A percentile compares a stretch with the other conserved stretches of the same genome.
Evolutionary conservation across 2,329 filamentous ascomycete genomes (phyloP).

Genomic region (Aplosporella prunicola): DNA sequence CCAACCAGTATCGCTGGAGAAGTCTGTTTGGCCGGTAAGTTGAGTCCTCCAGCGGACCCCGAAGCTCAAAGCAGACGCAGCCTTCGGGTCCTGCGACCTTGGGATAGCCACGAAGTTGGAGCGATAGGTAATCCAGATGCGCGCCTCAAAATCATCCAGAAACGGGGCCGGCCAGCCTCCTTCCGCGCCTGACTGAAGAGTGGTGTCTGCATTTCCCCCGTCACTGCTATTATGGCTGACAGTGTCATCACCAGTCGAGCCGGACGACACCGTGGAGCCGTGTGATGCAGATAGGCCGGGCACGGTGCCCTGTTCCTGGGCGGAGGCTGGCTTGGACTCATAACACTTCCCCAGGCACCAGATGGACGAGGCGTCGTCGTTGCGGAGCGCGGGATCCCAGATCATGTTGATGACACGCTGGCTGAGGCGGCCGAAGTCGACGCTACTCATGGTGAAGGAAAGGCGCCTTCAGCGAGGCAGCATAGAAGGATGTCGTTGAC

Average conservation of each 20-base stretch:
- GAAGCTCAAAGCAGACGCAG: slow-evolving; percentile 64
- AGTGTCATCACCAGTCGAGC: slow-evolving; percentile 30
- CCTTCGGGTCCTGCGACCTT: slow-evolving; percentile 65
- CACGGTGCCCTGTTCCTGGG: slow-evolving; percentile 5
- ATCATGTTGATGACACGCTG: slow-evolving; percentile 83
- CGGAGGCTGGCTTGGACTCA: slow-evolving; percentile 26
- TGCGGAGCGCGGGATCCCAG: slow-evolving; percentile 82
- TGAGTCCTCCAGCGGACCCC: slow-evolving; percentile 75
- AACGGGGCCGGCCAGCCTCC: slow-evolving; percentile 76
- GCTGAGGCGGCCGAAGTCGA: slow-evolving; percentile 63
- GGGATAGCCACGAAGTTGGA: slow-evolving; percentile 77
- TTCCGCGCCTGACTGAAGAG: slow-evolving; percentile 23
- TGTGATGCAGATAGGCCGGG: slow-evolving; percentile 12
- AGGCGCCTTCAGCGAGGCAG: slow-evolving; percentile 1
- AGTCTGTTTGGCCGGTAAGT: slow-evolving; percentile 64
- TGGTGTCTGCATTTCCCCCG: slow-evolving; percentile 53
- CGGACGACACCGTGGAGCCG: slow-evolving; percentile 14
- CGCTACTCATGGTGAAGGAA: slow-evolving; percentile 46
- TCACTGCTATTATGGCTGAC: slow-evolving; percentile 60
- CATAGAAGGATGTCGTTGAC: too few species aligned
- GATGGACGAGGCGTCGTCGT: slow-evolving; percentile 62
- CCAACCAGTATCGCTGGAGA: slow-evolving; percentile 92
- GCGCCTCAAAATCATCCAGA: slow-evolving; percentile 84
- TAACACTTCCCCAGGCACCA: slow-evolving; percentile 72
- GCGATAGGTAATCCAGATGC: slow-evolving; percentile 93